Base-by-base conservation (phyloP, 257 asterid genomes). In the Penstemon newberryi region DNA sequence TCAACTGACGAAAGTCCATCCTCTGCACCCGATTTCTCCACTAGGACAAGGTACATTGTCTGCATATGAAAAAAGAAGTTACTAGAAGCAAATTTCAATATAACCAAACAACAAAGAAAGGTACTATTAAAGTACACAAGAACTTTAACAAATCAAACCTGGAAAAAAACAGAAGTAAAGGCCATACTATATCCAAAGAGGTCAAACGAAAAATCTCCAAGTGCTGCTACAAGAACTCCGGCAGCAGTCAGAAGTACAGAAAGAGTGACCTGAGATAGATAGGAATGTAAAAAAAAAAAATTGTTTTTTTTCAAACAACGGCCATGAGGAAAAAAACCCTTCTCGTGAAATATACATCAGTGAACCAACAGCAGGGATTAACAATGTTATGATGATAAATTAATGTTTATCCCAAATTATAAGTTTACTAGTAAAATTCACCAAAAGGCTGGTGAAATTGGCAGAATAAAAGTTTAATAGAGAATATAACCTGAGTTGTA, bases 41-140 rank as follows among this genome's bases (percentile, higher is more conserved):
- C 99, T 77, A 94, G 78, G 39, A 94, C 89, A 50, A 91, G 99
- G 89, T 94, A 94, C 97, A 94, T 94, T n/a, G 96, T 91, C 99
- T 94, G 95, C 67, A 81, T n/a, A 65, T 33, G 45, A 66, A 68
- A 72, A 66, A 4, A 55, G 18, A 53, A 0, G 11, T 60, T 25
- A 46, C 38, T 25, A 41, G 43, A 70, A 64, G 52, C 54, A 56
- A 65, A 67, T 56, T 43, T 63, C 70, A 13, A 51, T 46, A 11
- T 13, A 15, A 18, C 19, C 9, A 51, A 56, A 55, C 6, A 38
- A 57, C 55, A 33, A 8, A 66, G 36, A 65, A 60, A 50, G 54
- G 42, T 50, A 59, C 25, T 9, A 42, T 36, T 59, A 40, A 53
- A 54, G 8, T 39, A 8, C 8, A 8, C 15, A 37, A 62, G 53